Conservation (phyloP, 495 filamentous ascomycete species). For the Neurospora cerealis region DNA sequence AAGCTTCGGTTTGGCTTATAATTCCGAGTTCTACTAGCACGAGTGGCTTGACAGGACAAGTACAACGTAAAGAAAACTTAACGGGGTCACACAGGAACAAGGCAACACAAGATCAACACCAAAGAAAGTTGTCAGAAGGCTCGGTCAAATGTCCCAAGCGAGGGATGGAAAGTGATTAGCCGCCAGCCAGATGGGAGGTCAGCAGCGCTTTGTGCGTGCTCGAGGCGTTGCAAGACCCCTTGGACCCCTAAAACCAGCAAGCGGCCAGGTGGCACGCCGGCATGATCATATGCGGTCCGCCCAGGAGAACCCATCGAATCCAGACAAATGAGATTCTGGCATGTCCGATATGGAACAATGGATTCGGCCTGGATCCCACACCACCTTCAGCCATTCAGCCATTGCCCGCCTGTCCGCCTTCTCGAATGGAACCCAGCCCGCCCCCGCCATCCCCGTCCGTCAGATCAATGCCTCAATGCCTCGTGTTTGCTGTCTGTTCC, state of each 20-base stretch:
- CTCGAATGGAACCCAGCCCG: neutral
- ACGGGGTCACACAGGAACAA: neutral
- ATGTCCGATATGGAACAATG: neutral
- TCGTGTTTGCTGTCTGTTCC: neutral
- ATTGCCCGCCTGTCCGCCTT: neutral
- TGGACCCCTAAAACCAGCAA: neutral
- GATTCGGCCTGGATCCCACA: neutral
- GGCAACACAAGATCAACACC: neutral
- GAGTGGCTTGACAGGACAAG: neutral
- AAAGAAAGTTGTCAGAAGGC: neutral
- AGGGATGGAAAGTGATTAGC: neutral
- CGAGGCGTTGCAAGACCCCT: neutral
- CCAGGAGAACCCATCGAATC: neutral
- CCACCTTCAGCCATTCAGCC: neutral
- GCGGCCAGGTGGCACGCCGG: neutral
- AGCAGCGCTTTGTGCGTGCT: neutral
- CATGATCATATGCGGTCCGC: neutral
- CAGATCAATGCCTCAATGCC: neutral
- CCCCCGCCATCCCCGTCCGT: neutral
- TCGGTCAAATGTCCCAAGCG: neutral
- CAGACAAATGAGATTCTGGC: neutral
- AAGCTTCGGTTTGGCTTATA: neutral
- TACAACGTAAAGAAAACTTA: neutral
- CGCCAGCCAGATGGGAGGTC: neutral
- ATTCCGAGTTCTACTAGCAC: neutral